phyloP scores from a whole-genome alignment of 768 basidiomycete species.

The Gautieria morchelliformis region DNA sequence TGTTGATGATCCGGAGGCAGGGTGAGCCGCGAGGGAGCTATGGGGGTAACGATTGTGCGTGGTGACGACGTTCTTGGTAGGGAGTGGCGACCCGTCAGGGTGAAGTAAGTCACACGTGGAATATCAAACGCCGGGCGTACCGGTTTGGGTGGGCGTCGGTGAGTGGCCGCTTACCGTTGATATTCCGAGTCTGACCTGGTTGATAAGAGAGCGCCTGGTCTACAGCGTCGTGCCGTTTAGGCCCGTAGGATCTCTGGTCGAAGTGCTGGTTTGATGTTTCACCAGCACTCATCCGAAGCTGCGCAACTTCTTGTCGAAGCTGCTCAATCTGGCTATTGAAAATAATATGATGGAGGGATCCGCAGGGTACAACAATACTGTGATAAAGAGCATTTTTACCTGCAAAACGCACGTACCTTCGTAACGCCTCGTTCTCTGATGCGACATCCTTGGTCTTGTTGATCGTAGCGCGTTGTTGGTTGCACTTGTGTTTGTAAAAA shows the following conservation, averaged over 20 bases:
- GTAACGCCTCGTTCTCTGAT: constrained; percentile 36
- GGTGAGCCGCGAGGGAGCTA: constrained; percentile 58
- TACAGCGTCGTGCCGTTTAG: not conserved
- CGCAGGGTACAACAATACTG: not conserved
- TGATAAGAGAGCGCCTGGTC: constrained; percentile 10
- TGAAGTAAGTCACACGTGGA: too few species aligned
- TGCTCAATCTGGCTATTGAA: constrained; percentile 3
- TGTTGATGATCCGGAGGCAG: constrained; percentile 51
- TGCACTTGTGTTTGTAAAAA: constrained; percentile 47
- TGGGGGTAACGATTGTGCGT: constrained; percentile 42
- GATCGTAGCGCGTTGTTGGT: constrained; percentile 44
- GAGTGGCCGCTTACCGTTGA: constrained; percentile 61
- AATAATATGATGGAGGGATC: not conserved
- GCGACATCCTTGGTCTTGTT: constrained; percentile 44
- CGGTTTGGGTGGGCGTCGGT: constrained; percentile 18
- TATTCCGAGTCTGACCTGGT: constrained; percentile 34
- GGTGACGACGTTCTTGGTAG: constrained; percentile 34
- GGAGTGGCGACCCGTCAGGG: too few species aligned
- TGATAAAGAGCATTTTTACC: not conserved
- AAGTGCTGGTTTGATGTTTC: not conserved
- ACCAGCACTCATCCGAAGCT: not conserved
- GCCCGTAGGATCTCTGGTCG: not conserved
- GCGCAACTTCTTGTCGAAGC: constrained; percentile 1
- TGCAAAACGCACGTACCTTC: constrained; percentile 34
- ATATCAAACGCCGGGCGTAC: not conserved